Conservation (phyloP, 345 rosid genomes). For the Cardamine occulta region DNA sequence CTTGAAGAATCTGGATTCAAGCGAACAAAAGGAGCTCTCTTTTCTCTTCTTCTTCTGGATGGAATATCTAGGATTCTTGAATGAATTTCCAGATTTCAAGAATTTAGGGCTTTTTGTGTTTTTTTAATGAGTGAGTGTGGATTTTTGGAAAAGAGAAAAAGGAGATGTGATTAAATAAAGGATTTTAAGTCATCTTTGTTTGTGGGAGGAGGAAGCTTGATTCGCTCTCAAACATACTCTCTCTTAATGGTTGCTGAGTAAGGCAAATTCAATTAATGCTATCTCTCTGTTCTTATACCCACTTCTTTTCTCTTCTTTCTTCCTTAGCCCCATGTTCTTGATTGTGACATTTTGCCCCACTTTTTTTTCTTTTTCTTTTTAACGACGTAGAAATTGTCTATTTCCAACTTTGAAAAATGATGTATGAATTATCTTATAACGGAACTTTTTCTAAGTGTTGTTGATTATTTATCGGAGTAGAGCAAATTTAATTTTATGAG, state of each 20-base stretch:
- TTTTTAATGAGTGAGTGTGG: constrained; percentile 2
- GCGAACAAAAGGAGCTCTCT: not conserved
- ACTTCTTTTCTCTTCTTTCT: constrained; percentile 26
- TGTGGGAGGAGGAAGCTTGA: constrained; percentile 49
- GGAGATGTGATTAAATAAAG: constrained; percentile 28
- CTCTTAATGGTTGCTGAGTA: constrained; percentile 39
- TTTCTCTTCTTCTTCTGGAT: constrained; percentile 20
- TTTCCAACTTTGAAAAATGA: not conserved
- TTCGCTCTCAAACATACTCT: constrained; percentile 25
- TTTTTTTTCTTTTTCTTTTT: not conserved
- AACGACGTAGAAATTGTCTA: not conserved
- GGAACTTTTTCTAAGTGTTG: no score
- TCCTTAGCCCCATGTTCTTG: constrained; percentile 34
- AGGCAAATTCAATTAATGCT: constrained; percentile 40
- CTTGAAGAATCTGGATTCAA: not conserved
- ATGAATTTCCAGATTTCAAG: constrained; percentile 26
- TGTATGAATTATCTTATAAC: not conserved
- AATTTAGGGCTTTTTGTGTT: not conserved
- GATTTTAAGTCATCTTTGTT: constrained; percentile 48
- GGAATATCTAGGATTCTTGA: constrained; percentile 37
- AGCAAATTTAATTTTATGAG: not conserved
- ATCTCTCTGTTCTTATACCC: constrained; percentile 34
- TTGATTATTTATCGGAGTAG: no score
- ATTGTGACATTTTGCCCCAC: constrained; percentile 42
- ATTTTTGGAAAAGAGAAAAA: constrained; percentile 21